These are phyloP conservation scores for Hypholoma sublateritium DNA, from an alignment of 768 basidiomycete species.

Conservation along the genomic window DNA sequence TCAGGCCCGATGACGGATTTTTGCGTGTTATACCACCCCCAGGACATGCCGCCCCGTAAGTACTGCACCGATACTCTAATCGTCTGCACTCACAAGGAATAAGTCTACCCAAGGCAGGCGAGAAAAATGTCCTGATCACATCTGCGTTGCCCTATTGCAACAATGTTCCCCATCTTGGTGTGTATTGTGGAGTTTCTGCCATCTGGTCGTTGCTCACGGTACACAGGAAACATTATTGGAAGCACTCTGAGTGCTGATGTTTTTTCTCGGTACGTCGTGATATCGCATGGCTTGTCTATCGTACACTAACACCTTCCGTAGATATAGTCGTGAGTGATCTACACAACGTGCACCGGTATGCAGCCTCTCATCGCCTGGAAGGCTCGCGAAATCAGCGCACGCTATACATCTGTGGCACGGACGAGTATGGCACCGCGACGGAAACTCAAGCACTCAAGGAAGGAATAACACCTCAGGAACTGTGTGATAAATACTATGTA, in stretches of 20 bases:
- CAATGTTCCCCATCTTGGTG: constrained; percentile 94
- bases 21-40: constrained; percentile 52
- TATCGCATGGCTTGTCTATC: neutral
- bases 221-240: constrained; percentile 83
- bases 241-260: constrained; percentile 97
- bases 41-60: constrained; percentile 51
- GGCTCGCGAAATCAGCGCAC: constrained; percentile 85
- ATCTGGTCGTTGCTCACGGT: constrained; percentile 2
- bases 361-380: constrained; percentile 14
- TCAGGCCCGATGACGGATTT: constrained; percentile 50
- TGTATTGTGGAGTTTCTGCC: constrained; percentile 18
- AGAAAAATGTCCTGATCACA: constrained; percentile 88
- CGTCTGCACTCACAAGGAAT: constrained; percentile 10
- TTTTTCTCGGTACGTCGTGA: constrained; percentile 77
- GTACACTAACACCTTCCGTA: constrained; percentile 22
- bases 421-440: constrained; percentile 99
- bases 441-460: constrained; percentile 96
- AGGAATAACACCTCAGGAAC: constrained; percentile 69
- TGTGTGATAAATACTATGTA: constrained; percentile 90
- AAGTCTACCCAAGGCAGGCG: constrained; percentile 77
- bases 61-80: constrained; percentile 12
- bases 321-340: constrained; percentile 56
- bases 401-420: constrained; percentile 95
- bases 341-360: neutral
- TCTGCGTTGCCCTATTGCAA: constrained; percentile 97